These are phyloP conservation scores for Aquilaria sinensis DNA, from an alignment of 345 rosid genomes.

Conservation along the genomic window DNA sequence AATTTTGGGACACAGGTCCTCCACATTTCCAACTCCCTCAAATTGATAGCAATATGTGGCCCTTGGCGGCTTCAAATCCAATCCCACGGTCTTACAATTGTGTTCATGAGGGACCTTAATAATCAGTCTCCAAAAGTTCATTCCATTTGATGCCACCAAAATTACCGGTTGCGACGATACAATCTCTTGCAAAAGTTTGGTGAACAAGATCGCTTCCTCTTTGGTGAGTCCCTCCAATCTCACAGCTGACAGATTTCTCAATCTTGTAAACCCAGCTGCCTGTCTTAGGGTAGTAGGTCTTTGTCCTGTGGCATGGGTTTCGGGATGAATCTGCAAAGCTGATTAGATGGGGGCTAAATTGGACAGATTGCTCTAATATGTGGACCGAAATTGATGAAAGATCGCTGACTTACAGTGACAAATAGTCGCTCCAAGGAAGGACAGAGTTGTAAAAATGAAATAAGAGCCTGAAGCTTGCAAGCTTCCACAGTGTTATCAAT, in stretches of 20 bases:
- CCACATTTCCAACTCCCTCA: slow-evolving; percentile 10
- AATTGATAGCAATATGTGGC: slow-evolving; percentile 2
- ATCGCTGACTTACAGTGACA: slow-evolving; percentile 33
- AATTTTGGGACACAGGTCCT: slow-evolving; percentile 17
- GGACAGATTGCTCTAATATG: neutral
- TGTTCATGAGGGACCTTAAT: neutral
- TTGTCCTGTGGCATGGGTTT: slow-evolving; percentile 18
- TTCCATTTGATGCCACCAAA: slow-evolving; percentile 19
- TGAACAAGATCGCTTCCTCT: slow-evolving; percentile 22
- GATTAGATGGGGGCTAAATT: neutral
- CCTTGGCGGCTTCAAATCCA: too few species aligned
- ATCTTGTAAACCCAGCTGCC: slow-evolving; percentile 23
- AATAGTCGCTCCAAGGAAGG: slow-evolving; percentile 48
- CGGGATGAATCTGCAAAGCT: slow-evolving; percentile 40
- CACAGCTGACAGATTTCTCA: slow-evolving; percentile 27
- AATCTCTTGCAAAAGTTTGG: slow-evolving; percentile 23
- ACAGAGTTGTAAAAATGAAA: slow-evolving; percentile 47
- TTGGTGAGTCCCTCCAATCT: slow-evolving; percentile 39
- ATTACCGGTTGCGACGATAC: slow-evolving; percentile 21
- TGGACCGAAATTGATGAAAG: neutral
- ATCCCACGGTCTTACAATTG: too few species aligned
- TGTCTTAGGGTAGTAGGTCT: slow-evolving; percentile 11
- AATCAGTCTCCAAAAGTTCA: slow-evolving; percentile 5
- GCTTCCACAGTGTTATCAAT: slow-evolving; percentile 33
- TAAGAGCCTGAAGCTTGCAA: slow-evolving; percentile 24